Conservation (phyloP, 2,329 filamentous ascomycete genomes). For the Ophiosphaerella narmari region DNA sequence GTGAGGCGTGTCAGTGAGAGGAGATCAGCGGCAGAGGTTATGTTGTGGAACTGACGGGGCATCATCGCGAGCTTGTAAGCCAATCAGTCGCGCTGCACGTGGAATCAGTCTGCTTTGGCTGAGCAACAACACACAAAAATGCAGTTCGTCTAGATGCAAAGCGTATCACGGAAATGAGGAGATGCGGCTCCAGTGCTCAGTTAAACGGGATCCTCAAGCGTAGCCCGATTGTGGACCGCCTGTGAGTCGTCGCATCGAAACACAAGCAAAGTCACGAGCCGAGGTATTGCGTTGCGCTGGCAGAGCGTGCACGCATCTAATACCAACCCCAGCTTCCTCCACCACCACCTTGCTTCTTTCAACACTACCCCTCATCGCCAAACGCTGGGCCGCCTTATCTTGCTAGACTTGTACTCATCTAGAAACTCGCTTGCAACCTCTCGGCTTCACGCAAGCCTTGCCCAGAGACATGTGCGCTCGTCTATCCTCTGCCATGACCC, state of each 20-base stretch:
- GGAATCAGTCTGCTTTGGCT: too few relatives aligned
- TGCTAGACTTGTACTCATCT: too few relatives aligned
- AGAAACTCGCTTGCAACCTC: too few relatives aligned
- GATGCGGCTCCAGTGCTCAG: background rate
- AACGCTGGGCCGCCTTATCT: background rate
- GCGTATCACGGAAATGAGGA: background rate
- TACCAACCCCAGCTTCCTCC: background rate
- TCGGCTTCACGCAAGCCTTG: too few relatives aligned
- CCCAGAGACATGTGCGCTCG: too few relatives aligned
- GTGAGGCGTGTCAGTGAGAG: background rate
- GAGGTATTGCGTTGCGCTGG: background rate
- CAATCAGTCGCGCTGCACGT: too few relatives aligned
- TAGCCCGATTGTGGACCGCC: background rate
- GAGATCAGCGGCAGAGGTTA: background rate
- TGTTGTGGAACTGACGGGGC: conserved; percentile 10
- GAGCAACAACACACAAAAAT: background rate
- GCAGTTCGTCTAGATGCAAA: background rate
- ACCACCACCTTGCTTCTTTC: conserved; percentile 1
- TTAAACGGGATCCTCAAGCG: background rate
- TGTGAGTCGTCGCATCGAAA: background rate
- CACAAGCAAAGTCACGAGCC: background rate
- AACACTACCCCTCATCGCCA: conserved; percentile 9
- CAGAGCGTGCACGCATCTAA: background rate
- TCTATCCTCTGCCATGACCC: too few relatives aligned
- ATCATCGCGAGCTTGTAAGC: conserved; percentile 1